Percentiles rank a stretch among this genome's conserved stretches.
These are phyloP conservation scores for Discostella stelligeroides DNA, from an alignment of 108 stramenopile genomes.

Conservation along the genomic window DNA sequence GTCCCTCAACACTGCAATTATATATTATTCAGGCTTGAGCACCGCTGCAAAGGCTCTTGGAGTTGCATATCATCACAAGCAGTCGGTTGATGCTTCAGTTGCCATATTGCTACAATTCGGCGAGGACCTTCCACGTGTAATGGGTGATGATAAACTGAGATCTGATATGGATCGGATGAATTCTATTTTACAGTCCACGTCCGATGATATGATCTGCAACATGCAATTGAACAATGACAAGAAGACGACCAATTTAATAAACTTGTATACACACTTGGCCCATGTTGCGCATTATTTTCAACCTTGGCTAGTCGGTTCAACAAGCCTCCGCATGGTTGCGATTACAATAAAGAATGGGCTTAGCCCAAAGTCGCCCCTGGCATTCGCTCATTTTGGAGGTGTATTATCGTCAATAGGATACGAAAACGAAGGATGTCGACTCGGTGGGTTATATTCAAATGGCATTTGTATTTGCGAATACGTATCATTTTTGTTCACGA, in stretches of 20 bases:
- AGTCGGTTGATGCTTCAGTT: conserved; percentile 9
- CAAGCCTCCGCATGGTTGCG: conserved; percentile 19
- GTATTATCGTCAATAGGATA: background rate
- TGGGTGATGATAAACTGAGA: background rate
- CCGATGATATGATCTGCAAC: too few species aligned
- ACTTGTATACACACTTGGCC: conserved; percentile 14
- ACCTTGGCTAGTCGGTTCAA: too few species aligned
- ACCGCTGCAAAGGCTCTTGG: too few species aligned
- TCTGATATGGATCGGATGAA: conserved; percentile 3
- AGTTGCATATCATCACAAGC: background rate
- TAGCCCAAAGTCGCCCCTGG: conserved; percentile 6
- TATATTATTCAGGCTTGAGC: too few species aligned
- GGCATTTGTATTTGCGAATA: too few species aligned
- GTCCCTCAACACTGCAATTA: too few species aligned
- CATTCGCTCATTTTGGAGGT: too few species aligned
- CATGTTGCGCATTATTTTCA: background rate
- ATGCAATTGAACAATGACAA: conserved; percentile 1
- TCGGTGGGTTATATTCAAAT: conserved; percentile 9
- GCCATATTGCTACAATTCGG: conserved; percentile 3
- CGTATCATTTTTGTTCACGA: background rate
- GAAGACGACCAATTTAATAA: conserved; percentile 10
- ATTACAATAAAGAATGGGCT: conserved; percentile 22
- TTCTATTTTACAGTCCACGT: background rate
- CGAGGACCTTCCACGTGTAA: conserved; percentile 7
- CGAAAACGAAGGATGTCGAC: background rate